Base-by-base conservation (phyloP, 495 filamentous ascomycete species). In the Parathielavia appendiculata region DNA sequence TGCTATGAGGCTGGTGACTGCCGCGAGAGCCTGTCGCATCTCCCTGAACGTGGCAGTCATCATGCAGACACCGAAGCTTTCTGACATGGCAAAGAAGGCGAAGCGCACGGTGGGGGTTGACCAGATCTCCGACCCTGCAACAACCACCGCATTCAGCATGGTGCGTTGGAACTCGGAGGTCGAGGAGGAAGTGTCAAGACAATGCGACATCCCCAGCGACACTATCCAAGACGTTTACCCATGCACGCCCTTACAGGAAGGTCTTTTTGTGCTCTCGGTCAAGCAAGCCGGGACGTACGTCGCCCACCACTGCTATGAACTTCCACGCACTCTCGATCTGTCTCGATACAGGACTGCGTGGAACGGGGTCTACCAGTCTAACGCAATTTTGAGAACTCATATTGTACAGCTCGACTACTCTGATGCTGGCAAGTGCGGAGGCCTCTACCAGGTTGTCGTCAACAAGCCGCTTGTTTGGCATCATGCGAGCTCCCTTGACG, bases 241-340 rank as follows among this genome's bases (percentile, higher is more conserved):
- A 8, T 89, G 86, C 73, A 87, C 82, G 6, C 79, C 87, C 12
- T 71, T 89, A 1, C 88, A 91, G 67, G 87, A 87, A 61, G 86
- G 84, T 2, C 75, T 90, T 17, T 73, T 88, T 67, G 81, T 83
- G 1, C 67, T 86, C 3, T 86, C 86, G 4, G 71, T 78, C 43
- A 82, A 82, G 62, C 75, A 79, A 1, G 69, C 68, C 5, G 79
- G 81, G 43, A 75, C 80, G 13, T 88, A 87, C 55, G 75, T 86
- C 5, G 82, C 82, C 6, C 81, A 81, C 56, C 43, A 56, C 44
- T 34, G 43, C 32, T 56, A 48, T 20, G n/a, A 38, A 43, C 40
- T 56, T 22, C 54, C 54, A 1, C 60, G 68, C 5, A 72, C 76
- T 3, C 63, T 77, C 17, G 66, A 69, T 39, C 58, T 76, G 43